These are phyloP conservation scores for Alternaria sp. DNA, from an alignment of 2,329 filamentous ascomycete genomes.

Conservation along the genomic window DNA sequence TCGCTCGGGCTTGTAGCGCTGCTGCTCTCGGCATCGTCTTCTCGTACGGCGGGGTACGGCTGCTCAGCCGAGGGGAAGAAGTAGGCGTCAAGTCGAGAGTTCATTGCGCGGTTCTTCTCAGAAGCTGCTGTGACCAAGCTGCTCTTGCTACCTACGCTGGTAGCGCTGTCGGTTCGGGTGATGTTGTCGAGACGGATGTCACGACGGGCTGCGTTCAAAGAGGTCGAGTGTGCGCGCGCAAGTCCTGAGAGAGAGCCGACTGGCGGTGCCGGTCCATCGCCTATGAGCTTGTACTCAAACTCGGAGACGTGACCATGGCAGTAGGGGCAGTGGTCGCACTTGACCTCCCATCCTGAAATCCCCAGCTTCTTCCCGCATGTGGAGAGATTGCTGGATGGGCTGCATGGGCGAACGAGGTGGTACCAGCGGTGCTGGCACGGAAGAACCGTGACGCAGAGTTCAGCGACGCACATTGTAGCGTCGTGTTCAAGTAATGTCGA, in stretches of 20 bases:
- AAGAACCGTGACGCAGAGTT: slow-evolving; percentile 59
- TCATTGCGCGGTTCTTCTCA: slow-evolving; percentile 53
- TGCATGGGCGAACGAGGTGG: slow-evolving; percentile 57
- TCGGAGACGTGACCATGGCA: slow-evolving; percentile 53
- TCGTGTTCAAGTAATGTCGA: slow-evolving; percentile 38
- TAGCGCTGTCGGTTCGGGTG: slow-evolving; percentile 48
- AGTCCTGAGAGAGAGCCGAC: slow-evolving; percentile 52
- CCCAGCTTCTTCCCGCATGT: slow-evolving; percentile 58
- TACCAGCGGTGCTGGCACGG: slow-evolving; percentile 62
- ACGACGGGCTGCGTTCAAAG: slow-evolving; percentile 47
- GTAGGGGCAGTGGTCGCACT: slow-evolving; percentile 59
- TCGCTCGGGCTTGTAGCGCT: slow-evolving; percentile 44
- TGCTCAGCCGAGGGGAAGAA: slow-evolving; percentile 41
- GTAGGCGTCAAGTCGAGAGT: slow-evolving; percentile 51
- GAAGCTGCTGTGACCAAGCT: slow-evolving; percentile 46
- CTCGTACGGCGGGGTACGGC: slow-evolving; percentile 39
- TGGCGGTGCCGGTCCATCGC: slow-evolving; percentile 49
- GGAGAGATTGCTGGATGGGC: slow-evolving; percentile 55
- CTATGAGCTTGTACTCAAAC: slow-evolving; percentile 59
- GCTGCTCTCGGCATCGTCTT: slow-evolving; percentile 43
- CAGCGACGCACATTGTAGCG: slow-evolving; percentile 59
- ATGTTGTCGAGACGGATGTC: slow-evolving; percentile 51
- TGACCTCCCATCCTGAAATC: slow-evolving; percentile 61
- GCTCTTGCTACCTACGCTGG: slow-evolving; percentile 46
- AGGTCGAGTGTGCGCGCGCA: slow-evolving; percentile 52